A percentile compares a stretch with the other conserved stretches of the same genome.
phyloP scores from a whole-genome alignment of 148 eudicot genomes.

The Rhododendron ovatum region DNA sequence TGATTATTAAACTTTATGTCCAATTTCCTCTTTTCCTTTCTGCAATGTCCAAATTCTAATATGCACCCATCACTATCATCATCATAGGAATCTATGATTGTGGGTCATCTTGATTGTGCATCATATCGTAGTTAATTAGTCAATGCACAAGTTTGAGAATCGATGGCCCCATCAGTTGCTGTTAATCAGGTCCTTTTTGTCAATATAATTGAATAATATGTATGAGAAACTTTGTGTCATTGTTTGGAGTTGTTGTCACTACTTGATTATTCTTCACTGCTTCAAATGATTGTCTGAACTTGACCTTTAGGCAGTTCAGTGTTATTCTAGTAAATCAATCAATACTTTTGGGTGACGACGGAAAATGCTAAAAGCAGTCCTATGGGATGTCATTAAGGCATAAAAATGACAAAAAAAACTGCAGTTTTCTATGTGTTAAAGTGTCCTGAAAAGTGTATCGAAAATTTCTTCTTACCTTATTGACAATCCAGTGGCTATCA shows the following conservation, averaged over 20 bases:
- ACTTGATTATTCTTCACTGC: neutral
- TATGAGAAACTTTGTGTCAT: neutral
- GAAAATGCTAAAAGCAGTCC: neutral
- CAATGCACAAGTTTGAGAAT: neutral
- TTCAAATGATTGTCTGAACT: neutral
- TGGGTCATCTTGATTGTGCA: constrained; percentile 1
- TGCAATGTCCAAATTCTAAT: neutral
- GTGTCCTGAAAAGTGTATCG: no score
- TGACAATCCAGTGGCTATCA: no score
- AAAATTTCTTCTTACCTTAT: no score
- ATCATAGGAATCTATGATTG: neutral
- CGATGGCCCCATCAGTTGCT: neutral
- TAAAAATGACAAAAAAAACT: no score
- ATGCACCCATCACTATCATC: neutral
- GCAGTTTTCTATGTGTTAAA: no score
- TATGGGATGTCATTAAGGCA: neutral
- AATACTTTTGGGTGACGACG: neutral
- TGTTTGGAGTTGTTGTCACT: neutral
- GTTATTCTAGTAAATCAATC: neutral
- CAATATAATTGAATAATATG: no score
- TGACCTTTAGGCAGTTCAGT: neutral
- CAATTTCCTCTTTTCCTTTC: neutral
- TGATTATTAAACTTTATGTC: neutral
- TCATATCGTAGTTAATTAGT: neutral
- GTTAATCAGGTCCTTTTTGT: neutral